Conservation (phyloP, 805 yeast species). For the Lipomyces sp. region DNA sequence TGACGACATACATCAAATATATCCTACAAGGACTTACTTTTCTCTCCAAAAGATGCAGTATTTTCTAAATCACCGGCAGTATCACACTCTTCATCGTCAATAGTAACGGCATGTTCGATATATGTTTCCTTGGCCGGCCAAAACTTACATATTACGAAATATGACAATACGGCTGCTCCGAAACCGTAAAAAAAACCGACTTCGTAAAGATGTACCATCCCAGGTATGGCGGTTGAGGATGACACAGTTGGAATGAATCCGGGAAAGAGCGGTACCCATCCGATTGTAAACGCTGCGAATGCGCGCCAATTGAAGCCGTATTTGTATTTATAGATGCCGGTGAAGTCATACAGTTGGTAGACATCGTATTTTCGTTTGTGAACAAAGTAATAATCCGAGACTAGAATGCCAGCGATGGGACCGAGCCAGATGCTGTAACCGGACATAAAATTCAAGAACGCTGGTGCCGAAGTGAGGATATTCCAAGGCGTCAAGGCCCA, state of each 20-base stretch:
- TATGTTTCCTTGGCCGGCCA: constrained; percentile 52
- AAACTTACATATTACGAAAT: constrained; percentile 54
- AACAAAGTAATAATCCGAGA: constrained; percentile 51
- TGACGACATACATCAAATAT: neutral
- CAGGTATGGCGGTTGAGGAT: constrained; percentile 58
- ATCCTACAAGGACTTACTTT: neutral
- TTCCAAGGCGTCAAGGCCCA: constrained; percentile 51
- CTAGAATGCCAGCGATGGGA: constrained; percentile 49
- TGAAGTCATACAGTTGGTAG: constrained; percentile 49
- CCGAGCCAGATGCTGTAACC: constrained; percentile 50
- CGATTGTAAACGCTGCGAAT: constrained; percentile 47
- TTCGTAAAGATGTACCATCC: constrained; percentile 63
- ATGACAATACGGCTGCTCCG: constrained; percentile 56
- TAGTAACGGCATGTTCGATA: constrained; percentile 12
- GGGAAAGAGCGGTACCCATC: constrained; percentile 41
- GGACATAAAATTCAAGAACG: constrained; percentile 48
- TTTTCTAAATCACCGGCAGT: neutral
- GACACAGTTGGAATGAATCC: constrained; percentile 39
- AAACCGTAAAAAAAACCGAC: constrained; percentile 71
- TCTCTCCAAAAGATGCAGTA: neutral
- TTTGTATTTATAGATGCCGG: constrained; percentile 52
- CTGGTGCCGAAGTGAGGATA: constrained; percentile 47
- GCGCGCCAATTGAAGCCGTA: constrained; percentile 54
- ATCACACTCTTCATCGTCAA: constrained; percentile 11
- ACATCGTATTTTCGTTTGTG: constrained; percentile 51